phyloP scores from a whole-genome alignment of 2,329 filamentous ascomycete species.

The Sphaerulina populicola region DNA sequence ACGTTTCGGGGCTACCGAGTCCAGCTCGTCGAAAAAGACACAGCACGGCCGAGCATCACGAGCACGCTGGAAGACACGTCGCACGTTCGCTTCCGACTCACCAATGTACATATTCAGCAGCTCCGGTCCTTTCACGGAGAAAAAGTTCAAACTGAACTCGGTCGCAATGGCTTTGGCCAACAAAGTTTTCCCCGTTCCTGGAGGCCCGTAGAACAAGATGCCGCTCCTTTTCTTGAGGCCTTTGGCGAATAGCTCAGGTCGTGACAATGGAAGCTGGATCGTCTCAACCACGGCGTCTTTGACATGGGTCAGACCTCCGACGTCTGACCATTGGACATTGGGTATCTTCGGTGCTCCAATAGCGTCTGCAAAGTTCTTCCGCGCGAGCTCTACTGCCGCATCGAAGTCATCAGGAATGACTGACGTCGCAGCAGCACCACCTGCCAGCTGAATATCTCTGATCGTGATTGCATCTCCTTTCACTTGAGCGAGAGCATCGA shows the following conservation, averaged over 20 bases:
- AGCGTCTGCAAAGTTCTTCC: constrained; percentile 95
- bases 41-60: constrained; percentile 79
- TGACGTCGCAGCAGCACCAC: constrained; percentile 68
- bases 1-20: constrained; percentile 89
- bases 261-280: constrained; percentile 82
- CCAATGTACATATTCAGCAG: constrained; percentile 94
- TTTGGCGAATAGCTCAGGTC: constrained; percentile 89
- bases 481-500: constrained; percentile 60
- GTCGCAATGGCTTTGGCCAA: constrained; percentile 88
- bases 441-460: constrained; percentile 79
- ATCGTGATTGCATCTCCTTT: constrained; percentile 45
- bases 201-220: constrained; percentile 85
- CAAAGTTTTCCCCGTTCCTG: constrained; percentile 86
- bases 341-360: constrained; percentile 98
- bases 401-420: constrained; percentile 81
- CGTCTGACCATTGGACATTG: constrained; percentile 92
- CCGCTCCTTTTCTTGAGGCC: constrained; percentile 97
- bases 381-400: constrained; percentile 83
- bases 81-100: constrained; percentile 85
- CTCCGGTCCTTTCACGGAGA: constrained; percentile 86
- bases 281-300: constrained; percentile 97
- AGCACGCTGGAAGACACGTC: constrained; percentile 78
- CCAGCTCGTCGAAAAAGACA: constrained; percentile 88
- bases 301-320: constrained; percentile 84
- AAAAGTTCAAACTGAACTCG: constrained; percentile 90